A percentile compares a stretch with the other conserved stretches of the same genome.
Conservation (phyloP, 345 rosid genomes). For the Populus davidiana region DNA sequence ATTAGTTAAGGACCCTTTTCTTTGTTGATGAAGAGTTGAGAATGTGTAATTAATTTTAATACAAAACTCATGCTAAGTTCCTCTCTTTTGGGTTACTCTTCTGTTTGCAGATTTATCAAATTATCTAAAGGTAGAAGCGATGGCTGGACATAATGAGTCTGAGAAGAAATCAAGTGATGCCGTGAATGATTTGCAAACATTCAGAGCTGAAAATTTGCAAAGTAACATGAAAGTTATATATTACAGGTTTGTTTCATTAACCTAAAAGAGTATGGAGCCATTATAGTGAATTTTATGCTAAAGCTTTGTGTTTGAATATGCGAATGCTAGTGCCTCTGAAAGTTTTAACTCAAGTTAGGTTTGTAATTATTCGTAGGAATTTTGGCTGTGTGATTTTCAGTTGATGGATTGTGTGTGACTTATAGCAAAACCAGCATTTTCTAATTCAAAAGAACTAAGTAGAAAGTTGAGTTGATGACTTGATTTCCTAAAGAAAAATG, state of each 20-base stretch:
- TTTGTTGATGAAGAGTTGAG: not conserved
- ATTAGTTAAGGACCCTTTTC: not conserved
- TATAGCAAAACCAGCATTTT: not conserved
- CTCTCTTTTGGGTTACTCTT: not conserved
- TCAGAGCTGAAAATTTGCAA: constrained; percentile 76
- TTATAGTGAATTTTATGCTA: not conserved
- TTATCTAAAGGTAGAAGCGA: constrained; percentile 16
- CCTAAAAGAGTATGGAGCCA: not conserved
- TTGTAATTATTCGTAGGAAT: not conserved
- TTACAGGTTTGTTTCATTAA: constrained; percentile 60
- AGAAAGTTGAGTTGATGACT: not conserved
- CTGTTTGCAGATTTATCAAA: not conserved
- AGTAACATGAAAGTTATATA: constrained; percentile 87
- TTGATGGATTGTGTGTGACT: not conserved
- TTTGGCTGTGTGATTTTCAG: not conserved
- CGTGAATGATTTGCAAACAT: constrained; percentile 55
- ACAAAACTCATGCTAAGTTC: not conserved
- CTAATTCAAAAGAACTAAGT: not conserved
- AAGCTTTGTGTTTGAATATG: not conserved
- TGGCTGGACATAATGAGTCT: constrained; percentile 55
- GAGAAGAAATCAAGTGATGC: constrained; percentile 63
- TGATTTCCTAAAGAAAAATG: not conserved
- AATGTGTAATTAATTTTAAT: not conserved
- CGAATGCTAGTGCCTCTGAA: not conserved
- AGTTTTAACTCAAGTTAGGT: not conserved